These are phyloP conservation scores for Diaporthe sp. DNA, from an alignment of 2,329 filamentous ascomycete species.

Conservation along the genomic window DNA sequence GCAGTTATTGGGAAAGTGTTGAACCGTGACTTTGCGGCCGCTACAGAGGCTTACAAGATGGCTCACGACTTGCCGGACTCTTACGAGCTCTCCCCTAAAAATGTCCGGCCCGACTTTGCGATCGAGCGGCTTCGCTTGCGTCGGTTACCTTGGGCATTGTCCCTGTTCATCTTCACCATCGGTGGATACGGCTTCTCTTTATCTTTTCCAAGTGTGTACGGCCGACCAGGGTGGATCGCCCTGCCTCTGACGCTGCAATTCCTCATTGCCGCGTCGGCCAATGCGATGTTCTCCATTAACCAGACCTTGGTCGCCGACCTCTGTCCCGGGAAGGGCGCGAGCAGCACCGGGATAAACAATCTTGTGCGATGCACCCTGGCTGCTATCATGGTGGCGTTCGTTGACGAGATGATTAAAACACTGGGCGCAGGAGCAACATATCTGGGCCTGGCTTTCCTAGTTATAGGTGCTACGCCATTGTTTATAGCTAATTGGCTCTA, in stretches of 20 bases:
- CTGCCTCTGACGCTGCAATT: constrained; percentile 49
- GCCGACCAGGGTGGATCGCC: constrained; percentile 45
- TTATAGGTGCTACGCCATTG: not conserved
- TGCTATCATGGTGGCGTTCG: constrained; percentile 46
- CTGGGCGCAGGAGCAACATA: constrained; percentile 40
- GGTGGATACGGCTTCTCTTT: constrained; percentile 54
- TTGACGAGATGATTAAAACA: constrained; percentile 40
- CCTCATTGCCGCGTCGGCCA: constrained; percentile 52
- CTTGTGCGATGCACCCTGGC: constrained; percentile 49
- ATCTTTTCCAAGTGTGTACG: not conserved
- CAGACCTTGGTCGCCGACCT: constrained; percentile 51
- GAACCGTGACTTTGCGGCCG: constrained; percentile 52
- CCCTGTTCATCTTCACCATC: constrained; percentile 52
- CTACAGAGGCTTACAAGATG: constrained; percentile 49
- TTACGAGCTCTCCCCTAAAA: constrained; percentile 45
- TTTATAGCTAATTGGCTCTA: constrained; percentile 14
- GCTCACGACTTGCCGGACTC: constrained; percentile 46
- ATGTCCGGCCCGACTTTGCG: constrained; percentile 54
- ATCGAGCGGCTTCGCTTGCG: constrained; percentile 57
- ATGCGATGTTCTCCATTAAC: constrained; percentile 54
- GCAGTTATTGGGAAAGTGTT: constrained; percentile 57
- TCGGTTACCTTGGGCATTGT: constrained; percentile 55
- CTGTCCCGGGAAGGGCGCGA: constrained; percentile 49
- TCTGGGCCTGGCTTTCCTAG: constrained; percentile 37
- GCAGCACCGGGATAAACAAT: constrained; percentile 52